Evolutionary conservation across 768 basidiomycete species (phyloP).

Genomic region (Russula sp.): DNA sequence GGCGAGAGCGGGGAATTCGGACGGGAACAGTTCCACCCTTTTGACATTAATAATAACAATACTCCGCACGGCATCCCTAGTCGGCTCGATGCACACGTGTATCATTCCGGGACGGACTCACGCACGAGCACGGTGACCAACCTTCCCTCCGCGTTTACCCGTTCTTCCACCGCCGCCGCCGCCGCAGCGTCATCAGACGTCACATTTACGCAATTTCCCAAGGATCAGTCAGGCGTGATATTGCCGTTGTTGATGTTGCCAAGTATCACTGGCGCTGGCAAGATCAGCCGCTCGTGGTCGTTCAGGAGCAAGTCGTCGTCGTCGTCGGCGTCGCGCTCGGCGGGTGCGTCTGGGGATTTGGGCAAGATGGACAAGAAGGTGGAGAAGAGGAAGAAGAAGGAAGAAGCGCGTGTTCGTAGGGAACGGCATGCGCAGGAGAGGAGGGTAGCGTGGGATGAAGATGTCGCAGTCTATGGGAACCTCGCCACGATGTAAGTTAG

Average conservation of each 20-base stretch:
- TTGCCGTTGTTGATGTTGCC: background rate
- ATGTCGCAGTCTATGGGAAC: slow-evolving; percentile 30
- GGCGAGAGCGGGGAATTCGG: slow-evolving; percentile 1
- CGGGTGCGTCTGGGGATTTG: background rate
- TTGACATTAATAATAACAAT: background rate
- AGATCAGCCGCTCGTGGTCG: background rate
- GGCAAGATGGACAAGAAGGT: slow-evolving; percentile 36
- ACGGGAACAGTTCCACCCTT: background rate
- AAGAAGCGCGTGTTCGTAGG: slow-evolving; percentile 40
- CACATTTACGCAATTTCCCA: background rate
- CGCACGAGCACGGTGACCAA: background rate
- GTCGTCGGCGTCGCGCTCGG: background rate
- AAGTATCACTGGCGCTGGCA: background rate
- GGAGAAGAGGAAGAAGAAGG: slow-evolving; percentile 45
- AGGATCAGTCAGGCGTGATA: background rate
- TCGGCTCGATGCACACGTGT: background rate
- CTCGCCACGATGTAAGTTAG: slow-evolving; percentile 2
- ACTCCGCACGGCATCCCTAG: background rate
- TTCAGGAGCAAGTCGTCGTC: slow-evolving; percentile 2
- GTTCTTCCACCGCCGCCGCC: background rate
- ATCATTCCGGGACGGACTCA: background rate
- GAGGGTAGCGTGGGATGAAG: slow-evolving; percentile 26
- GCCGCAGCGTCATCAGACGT: background rate
- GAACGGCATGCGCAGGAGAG: slow-evolving; percentile 39
- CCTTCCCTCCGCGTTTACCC: background rate